Base-by-base conservation (phyloP, 2,329 filamentous ascomycete species). In the Monilinia laxa region DNA sequence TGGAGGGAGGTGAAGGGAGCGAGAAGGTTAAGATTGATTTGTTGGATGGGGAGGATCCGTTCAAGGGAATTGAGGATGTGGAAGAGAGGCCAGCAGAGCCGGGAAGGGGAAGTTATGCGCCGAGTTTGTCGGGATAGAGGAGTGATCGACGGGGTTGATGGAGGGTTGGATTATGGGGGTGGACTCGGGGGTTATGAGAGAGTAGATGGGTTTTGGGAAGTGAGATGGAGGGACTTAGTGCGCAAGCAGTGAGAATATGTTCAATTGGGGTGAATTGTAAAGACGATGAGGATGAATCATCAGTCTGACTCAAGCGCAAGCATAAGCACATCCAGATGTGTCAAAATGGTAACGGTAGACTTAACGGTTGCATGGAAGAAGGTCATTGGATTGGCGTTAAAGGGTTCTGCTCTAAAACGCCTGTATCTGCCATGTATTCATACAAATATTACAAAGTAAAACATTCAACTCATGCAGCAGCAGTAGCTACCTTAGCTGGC, bases 41-140 rank as follows among this genome's bases (percentile, higher is more conserved):
- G 77, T 82, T 97, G 70, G 87, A 91, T 72, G 86, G 84, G 5
- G 81, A 80, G 68, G 83, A 95, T 81, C 90, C 91, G 53, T 93
- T 95, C 76, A 79, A 77, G 73, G 82, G 78, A 20, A 78, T 84
- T 53, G 75, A 80, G 72, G 81, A 79, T 54, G 79, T 79, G 20
- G 78, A 80, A 45, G 74, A 80, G 76, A 73, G 71, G 54, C 77
- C 80, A 70, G 77, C 80, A 70, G 77, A 81, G 16, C 42, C 42
- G 62, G 76, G 73, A 23, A 72, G 75, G 53, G 75, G 75, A n/a
- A 71, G 68, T 66, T 76, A 77, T 73, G 75, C 75, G 47, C 75
- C 75, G 12, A 73, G 68, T 66, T 60, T 74, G 40, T 75, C 74
- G 14, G 66, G 69, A 3, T 74, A 62, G 71, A 56, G 66, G 69